A percentile compares a stretch with the other conserved stretches of the same genome.
Conservation (phyloP, 306 rosid species). For the Glycine soja region DNA sequence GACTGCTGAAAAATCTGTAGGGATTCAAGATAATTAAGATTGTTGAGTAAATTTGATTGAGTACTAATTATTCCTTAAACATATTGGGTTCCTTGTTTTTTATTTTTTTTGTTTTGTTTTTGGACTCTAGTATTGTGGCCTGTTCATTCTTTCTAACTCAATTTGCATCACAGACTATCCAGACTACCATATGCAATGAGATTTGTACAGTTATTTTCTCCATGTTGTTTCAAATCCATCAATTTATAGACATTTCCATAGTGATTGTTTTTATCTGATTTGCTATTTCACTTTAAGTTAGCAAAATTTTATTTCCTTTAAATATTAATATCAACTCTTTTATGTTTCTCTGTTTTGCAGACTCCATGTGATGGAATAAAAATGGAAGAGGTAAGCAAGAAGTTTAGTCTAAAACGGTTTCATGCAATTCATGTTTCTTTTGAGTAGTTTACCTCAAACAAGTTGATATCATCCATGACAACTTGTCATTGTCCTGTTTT, state of each 20-base stretch:
- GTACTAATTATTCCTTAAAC: background rate
- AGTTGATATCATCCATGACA: background rate
- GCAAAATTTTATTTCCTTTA: slow-evolving; percentile 27
- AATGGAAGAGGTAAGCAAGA: slow-evolving; percentile 68
- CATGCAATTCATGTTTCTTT: slow-evolving; percentile 17
- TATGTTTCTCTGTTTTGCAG: slow-evolving; percentile 59
- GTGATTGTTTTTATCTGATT: slow-evolving; percentile 24
- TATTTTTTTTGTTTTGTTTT: background rate
- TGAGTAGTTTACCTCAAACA: background rate
- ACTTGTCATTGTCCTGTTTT: slow-evolving; percentile 19
- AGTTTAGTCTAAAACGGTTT: slow-evolving; percentile 37
- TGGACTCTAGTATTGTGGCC: background rate
- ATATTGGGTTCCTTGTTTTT: background rate
- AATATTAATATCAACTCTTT: slow-evolving; percentile 22
- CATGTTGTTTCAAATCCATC: background rate
- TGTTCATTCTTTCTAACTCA: slow-evolving; percentile 17
- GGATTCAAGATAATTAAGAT: background rate
- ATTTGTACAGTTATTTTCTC: background rate
- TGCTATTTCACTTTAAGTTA: slow-evolving; percentile 6
- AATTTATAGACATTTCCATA: slow-evolving; percentile 22
- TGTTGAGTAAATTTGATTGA: background rate
- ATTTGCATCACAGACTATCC: slow-evolving; percentile 2
- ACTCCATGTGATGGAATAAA: slow-evolving; percentile 72
- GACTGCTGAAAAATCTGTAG: background rate
- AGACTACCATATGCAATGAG: background rate